These are phyloP conservation scores for Populus nigra DNA, from an alignment of 345 rosid species.

Conservation along the genomic window DNA sequence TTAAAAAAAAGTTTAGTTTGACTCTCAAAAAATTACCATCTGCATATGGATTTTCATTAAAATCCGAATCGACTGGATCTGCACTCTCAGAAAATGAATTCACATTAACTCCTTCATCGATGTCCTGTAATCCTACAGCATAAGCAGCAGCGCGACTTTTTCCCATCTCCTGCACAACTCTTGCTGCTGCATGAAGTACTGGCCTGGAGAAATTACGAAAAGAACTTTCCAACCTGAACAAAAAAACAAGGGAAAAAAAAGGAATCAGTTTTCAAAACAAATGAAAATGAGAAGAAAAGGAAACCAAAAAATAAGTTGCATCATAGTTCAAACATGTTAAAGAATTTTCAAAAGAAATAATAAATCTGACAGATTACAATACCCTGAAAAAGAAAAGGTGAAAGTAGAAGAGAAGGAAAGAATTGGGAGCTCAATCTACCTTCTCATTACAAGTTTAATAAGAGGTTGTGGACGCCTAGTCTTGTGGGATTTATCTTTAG, in stretches of 20 bases:
- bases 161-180: constrained; percentile 99
- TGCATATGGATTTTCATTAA: constrained; percentile 70
- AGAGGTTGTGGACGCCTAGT: constrained; percentile 94
- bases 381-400: neutral
- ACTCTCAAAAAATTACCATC: constrained; percentile 49
- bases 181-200: constrained; percentile 96
- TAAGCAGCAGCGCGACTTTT: constrained; percentile 96
- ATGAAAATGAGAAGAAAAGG: neutral
- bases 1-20: neutral
- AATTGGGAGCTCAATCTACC: constrained; percentile 39
- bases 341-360: neutral
- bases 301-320: neutral
- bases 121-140: constrained; percentile 85
- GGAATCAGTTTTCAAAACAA: neutral
- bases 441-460: constrained; percentile 96
- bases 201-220: constrained; percentile 99
- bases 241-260: neutral
- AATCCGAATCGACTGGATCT: constrained; percentile 68
- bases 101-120: constrained; percentile 79
- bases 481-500: constrained; percentile 82
- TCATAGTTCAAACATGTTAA: neutral
- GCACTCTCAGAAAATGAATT: constrained; percentile 53
- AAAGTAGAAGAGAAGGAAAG: neutral
- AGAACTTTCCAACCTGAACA: constrained; percentile 91
- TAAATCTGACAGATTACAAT: neutral